These are phyloP conservation scores for Beauveria bassiana DNA, from an alignment of 2,329 filamentous ascomycete genomes.

Conservation along the genomic window DNA sequence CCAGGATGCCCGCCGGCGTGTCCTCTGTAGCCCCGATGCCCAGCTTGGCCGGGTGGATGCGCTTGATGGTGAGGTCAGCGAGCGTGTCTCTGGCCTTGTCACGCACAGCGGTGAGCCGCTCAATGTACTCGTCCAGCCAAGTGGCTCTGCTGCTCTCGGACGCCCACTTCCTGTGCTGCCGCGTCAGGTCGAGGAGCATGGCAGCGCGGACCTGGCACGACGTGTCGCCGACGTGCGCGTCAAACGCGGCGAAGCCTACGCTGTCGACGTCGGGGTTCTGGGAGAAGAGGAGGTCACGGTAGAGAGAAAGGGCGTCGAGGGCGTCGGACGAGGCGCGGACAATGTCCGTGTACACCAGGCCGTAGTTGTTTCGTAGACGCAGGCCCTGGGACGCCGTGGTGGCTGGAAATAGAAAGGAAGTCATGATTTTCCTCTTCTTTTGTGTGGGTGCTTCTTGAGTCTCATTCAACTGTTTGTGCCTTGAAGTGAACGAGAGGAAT, in stretches of 20 bases:
- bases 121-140: not conserved
- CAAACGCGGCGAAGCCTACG: not conserved
- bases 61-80: not conserved
- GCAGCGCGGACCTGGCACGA: not conserved
- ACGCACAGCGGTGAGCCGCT: not conserved
- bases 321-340: not conserved
- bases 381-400: not conserved
- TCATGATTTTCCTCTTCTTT: not conserved
- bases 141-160: not conserved
- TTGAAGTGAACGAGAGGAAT: not conserved
- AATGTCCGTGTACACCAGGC: not conserved
- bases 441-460: not conserved
- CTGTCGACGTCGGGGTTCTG: not conserved
- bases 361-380: not conserved
- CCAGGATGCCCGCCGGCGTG: not conserved
- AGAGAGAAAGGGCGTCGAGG: not conserved
- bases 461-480: too few relatives aligned
- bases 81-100: not conserved
- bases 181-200: not conserved
- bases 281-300: not conserved
- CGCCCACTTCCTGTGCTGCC: not conserved
- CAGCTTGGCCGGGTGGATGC: not conserved
- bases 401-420: not conserved
- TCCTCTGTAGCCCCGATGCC: not conserved
- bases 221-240: not conserved